Evolutionary conservation across 2,329 filamentous ascomycete species (phyloP), one percentile per base, ranked within the genome.

Genomic region (Cladosporium colombiae): DNA sequence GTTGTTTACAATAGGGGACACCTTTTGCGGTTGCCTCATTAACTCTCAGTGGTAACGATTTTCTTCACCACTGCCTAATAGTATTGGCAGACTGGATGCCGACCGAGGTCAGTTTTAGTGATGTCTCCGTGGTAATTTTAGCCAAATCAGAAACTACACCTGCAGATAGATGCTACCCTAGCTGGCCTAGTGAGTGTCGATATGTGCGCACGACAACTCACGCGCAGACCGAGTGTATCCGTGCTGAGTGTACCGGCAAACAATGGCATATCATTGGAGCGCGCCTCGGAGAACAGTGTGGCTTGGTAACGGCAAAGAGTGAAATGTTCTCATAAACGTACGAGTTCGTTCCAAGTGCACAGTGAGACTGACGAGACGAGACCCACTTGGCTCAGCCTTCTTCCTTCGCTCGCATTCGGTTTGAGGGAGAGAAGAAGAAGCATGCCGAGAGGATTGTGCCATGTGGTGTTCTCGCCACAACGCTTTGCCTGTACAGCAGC

Each of bases 341-440:
- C 52, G 52, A 55, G 52, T 33, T 29, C 31, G 52, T 13, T 29
- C 31, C 52, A n/a, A 55, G 52, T 55, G 16, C 16, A 55, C 11
- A n/a, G 27, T 31, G 31, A 29, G 52, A 55, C 27, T 33, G 52
- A 31, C 49, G 27, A 23, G 52, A 55, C 52, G 52, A 55, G 52
- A 55, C 52, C 52, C 52, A 55, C 52, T 55, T 29, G 29, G 52
- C 52, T 55, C 52, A 55, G 52, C 52, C 52, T 55, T 31, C 27
- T 55, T 55, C 52, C 27, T 55, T 55, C 52, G 52, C 52, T 31
- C 25, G 52, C 25, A 29, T n/a, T 55, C 52, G 27, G 10, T 33
- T 18, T 33, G 27, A 11, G 11, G 33, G 52, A 13, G n/a, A 31
- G 8, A 31, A 31, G 33, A 35, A 14, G 40, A 23, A 13, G 10